Evolutionary conservation across 2,329 filamentous ascomycete species (phyloP).

Genomic region (Fusarium sp.): DNA sequence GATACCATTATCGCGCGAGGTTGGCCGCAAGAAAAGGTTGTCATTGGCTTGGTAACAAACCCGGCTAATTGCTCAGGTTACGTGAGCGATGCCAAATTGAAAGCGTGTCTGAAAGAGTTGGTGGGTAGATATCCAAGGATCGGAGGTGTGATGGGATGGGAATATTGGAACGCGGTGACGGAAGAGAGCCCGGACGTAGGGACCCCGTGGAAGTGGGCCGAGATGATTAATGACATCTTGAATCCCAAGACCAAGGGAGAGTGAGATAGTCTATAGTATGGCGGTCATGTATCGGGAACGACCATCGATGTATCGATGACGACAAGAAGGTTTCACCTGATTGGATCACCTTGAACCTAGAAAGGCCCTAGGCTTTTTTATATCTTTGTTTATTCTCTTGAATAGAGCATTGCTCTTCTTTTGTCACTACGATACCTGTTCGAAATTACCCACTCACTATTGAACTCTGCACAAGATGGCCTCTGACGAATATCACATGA

Average conservation of each 20-base stretch:
- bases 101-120: slow-evolving; percentile 52
- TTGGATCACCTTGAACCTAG: neutral
- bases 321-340: neutral
- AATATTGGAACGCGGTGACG: slow-evolving; percentile 79
- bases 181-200: slow-evolving; percentile 40
- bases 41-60: slow-evolving; percentile 80
- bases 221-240: slow-evolving; percentile 42
- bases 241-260: slow-evolving; percentile 7
- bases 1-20: slow-evolving; percentile 62
- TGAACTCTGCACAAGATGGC: slow-evolving; percentile 3
- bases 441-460: neutral
- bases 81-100: slow-evolving; percentile 55
- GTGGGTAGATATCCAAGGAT: slow-evolving; percentile 66
- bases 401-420: neutral
- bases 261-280: slow-evolving; percentile 6
- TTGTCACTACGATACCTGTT: neutral
- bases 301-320: neutral
- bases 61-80: slow-evolving; percentile 68
- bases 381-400: neutral
- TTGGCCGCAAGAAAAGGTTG: slow-evolving; percentile 74
- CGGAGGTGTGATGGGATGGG: slow-evolving; percentile 90
- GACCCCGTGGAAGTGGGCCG: slow-evolving; percentile 77
- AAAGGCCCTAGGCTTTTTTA: no score
- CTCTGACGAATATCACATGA: slow-evolving; percentile 28
- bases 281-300: slow-evolving; percentile 14